A percentile compares a stretch with the other conserved stretches of the same genome.
These are phyloP conservation scores for Nicotiana tomentosiformis DNA, from an alignment of 257 asterid genomes.

Conservation along the genomic window DNA sequence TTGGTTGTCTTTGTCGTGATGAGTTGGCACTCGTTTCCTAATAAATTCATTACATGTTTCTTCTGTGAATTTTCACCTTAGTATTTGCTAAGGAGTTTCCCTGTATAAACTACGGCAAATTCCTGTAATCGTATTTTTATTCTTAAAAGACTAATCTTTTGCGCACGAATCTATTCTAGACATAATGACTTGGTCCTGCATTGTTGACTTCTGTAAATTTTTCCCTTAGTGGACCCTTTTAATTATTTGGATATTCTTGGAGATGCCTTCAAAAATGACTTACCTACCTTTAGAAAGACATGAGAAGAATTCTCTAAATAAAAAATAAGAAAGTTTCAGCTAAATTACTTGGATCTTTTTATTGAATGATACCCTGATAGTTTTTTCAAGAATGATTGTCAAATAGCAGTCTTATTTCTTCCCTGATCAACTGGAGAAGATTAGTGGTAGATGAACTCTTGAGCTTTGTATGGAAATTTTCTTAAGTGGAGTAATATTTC, in stretches of 20 bases:
- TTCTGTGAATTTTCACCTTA: neutral
- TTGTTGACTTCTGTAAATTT: neutral
- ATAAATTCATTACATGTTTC: neutral
- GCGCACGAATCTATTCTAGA: neutral
- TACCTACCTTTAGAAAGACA: neutral
- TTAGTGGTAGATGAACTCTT: neutral
- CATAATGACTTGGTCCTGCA: neutral
- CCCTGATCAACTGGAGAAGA: neutral
- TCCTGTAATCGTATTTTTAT: neutral
- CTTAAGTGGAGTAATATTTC: neutral
- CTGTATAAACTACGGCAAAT: neutral
- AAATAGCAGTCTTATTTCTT: neutral
- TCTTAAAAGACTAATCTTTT: neutral
- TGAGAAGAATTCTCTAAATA: neutral
- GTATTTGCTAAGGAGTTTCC: neutral
- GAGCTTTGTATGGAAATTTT: neutral
- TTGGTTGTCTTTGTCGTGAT: constrained; percentile 4
- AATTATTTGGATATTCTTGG: neutral
- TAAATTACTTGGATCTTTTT: neutral
- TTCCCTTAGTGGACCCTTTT: neutral
- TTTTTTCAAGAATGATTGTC: neutral
- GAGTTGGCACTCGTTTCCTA: neutral
- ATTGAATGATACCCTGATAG: neutral
- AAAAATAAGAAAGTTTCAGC: neutral
- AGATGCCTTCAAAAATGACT: neutral